A percentile compares a stretch with the other conserved stretches of the same genome.
phyloP scores from a whole-genome alignment of 2,329 filamentous ascomycete genomes.

The Hypoxylon sp. region DNA sequence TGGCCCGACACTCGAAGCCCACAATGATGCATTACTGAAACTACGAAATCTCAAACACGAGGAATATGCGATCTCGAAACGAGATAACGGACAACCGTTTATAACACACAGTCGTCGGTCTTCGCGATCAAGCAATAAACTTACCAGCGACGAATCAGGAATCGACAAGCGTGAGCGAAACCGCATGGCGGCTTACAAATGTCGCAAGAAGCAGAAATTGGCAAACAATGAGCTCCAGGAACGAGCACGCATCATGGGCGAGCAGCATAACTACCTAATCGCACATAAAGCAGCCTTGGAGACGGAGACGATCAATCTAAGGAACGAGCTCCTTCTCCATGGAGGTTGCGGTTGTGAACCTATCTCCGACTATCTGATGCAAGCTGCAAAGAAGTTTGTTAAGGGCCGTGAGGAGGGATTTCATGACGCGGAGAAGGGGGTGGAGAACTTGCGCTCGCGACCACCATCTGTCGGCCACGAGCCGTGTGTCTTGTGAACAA shows the following conservation, averaged over 20 bases:
- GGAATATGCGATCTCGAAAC: neutral
- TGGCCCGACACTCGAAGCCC: neutral
- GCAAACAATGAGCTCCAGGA: conserved; percentile 36
- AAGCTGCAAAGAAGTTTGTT: conserved; percentile 30
- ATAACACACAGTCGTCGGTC: conserved; percentile 25
- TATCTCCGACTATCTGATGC: conserved; percentile 35
- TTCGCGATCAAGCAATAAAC: conserved; percentile 35
- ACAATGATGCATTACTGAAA: conserved; percentile 1
- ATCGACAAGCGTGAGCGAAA: conserved; percentile 42
- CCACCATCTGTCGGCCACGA: conserved; percentile 6
- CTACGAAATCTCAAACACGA: neutral
- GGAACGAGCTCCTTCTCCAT: conserved; percentile 39
- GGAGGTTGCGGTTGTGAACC: conserved; percentile 36
- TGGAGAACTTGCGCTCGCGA: neutral
- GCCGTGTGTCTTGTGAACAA: conserved; percentile 11
- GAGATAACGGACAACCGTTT: neutral
- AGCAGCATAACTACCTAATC: conserved; percentile 35
- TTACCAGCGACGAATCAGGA: conserved; percentile 34
- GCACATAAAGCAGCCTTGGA: conserved; percentile 34
- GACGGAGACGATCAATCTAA: conserved; percentile 34
- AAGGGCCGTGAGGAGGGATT: conserved; percentile 10
- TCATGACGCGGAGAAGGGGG: neutral
- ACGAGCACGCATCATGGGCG: conserved; percentile 25
- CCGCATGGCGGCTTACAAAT: conserved; percentile 41
- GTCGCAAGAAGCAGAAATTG: conserved; percentile 41